Conservation (phyloP, 1,284 basidiomycete species). For the Xerocomus nothofagi region DNA sequence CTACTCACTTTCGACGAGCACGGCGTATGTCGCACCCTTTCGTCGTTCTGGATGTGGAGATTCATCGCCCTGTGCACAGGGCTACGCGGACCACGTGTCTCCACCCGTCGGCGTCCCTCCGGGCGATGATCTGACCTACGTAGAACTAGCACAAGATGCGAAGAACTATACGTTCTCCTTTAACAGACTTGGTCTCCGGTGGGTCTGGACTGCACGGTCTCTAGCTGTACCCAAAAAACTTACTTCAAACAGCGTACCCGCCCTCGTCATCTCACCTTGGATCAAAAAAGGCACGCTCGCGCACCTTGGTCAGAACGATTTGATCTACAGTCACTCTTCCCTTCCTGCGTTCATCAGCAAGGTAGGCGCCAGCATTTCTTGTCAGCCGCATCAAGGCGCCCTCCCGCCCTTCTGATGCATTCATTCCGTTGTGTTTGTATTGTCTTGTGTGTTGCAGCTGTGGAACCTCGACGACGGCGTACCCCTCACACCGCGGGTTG, state of each 20-base stretch:
- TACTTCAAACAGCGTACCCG: slow-evolving; percentile 11
- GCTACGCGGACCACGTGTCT: slow-evolving; percentile 27
- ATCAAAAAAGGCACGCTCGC: slow-evolving; percentile 24
- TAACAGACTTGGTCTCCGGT: slow-evolving; percentile 29
- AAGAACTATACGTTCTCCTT: slow-evolving; percentile 24
- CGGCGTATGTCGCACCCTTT: slow-evolving; percentile 13
- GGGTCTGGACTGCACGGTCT: neutral
- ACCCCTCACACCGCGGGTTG: slow-evolving; percentile 26
- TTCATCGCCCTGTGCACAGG: slow-evolving; percentile 11
- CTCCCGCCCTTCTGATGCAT: neutral
- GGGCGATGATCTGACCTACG: slow-evolving; percentile 28
- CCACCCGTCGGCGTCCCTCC: slow-evolving; percentile 26
- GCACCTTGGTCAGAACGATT: slow-evolving; percentile 11
- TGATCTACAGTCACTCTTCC: slow-evolving; percentile 27
- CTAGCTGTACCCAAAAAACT: neutral
- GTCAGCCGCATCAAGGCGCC: neutral
- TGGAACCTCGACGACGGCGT: slow-evolving; percentile 28
- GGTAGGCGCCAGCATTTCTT: slow-evolving; percentile 1
- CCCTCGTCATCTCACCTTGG: slow-evolving; percentile 29
- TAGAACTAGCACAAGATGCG: slow-evolving; percentile 24
- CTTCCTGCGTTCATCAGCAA: slow-evolving; percentile 26
- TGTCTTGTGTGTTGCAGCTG: slow-evolving; percentile 5
- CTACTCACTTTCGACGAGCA: slow-evolving; percentile 30
- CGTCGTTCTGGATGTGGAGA: neutral
- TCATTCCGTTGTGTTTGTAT: neutral